Evolutionary conservation across 768 basidiomycete species (phyloP).

Genomic region (Auricularia sp.): DNA sequence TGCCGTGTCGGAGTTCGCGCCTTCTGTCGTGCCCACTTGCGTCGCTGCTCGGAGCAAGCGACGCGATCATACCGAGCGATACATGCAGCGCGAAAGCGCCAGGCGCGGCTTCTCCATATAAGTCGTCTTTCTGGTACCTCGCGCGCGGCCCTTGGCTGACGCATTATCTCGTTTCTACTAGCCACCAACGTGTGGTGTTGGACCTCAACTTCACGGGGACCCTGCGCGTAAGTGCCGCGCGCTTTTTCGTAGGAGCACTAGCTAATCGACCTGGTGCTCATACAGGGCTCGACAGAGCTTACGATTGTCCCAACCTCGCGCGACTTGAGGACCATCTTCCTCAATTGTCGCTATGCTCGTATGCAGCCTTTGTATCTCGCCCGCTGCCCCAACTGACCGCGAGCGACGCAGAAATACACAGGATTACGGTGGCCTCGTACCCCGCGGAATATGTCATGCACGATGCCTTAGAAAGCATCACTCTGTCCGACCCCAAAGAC

Average conservation of each 20-base stretch:
- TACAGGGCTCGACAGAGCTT: slow-evolving; percentile 87
- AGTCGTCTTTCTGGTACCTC: slow-evolving; percentile 36
- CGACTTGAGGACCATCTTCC: slow-evolving; percentile 72
- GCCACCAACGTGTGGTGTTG: slow-evolving; percentile 91
- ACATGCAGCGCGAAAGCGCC: no score
- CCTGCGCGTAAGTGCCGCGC: slow-evolving; percentile 54
- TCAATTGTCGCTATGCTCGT: slow-evolving; percentile 87
- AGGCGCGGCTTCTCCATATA: slow-evolving; percentile 77
- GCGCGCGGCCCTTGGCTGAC: slow-evolving; percentile 29
- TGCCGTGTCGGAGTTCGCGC: no score
- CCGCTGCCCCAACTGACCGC: slow-evolving; percentile 12
- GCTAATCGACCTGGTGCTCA: background rate
- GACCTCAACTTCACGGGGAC: slow-evolving; percentile 87
- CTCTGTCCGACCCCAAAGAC: slow-evolving; percentile 57
- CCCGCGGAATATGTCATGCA: slow-evolving; percentile 68
- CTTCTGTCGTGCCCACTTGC: no score
- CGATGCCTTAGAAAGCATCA: slow-evolving; percentile 62
- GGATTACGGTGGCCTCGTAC: slow-evolving; percentile 61
- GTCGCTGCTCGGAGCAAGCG: no score
- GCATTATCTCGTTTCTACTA: slow-evolving; percentile 55
- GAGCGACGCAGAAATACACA: slow-evolving; percentile 47
- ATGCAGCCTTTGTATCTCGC: slow-evolving; percentile 23
- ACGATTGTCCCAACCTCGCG: slow-evolving; percentile 73
- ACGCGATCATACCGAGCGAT: no score
- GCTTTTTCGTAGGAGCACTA: slow-evolving; percentile 11